phyloP scores from a whole-genome alignment of 371 early-diverging fungal genomes.

The Mortierella sp. region DNA sequence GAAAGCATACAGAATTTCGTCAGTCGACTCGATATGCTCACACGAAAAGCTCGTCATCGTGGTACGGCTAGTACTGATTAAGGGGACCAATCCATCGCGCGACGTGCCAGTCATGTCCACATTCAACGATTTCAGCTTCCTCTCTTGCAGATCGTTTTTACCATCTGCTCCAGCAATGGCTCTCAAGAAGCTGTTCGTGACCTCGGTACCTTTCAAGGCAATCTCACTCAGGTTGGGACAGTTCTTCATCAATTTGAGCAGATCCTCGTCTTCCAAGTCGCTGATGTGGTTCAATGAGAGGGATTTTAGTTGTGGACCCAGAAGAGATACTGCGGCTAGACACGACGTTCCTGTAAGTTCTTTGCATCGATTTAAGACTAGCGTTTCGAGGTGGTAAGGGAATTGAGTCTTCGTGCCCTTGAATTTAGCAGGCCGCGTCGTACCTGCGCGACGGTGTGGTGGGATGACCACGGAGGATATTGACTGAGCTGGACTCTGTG shows the following conservation, averaged over 20 bases:
- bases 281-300: slow-evolving; percentile 23
- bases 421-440: slow-evolving; percentile 32
- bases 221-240: slow-evolving; percentile 23
- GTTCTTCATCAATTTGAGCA: slow-evolving; percentile 13
- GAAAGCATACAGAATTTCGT: slow-evolving; percentile 17
- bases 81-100: slow-evolving; percentile 3
- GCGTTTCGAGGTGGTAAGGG: slow-evolving; percentile 23
- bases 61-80: slow-evolving; percentile 8
- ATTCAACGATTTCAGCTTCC: not conserved
- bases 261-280: slow-evolving; percentile 3
- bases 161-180: slow-evolving; percentile 4
- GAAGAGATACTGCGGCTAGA: slow-evolving; percentile 4
- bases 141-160: not conserved
- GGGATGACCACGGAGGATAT: slow-evolving; percentile 3
- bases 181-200: slow-evolving; percentile 18
- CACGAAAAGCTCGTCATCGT: not conserved
- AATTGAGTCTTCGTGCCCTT: slow-evolving; percentile 33
- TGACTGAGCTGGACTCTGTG: not conserved
- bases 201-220: slow-evolving; percentile 14
- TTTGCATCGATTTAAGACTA: slow-evolving; percentile 22
- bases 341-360: slow-evolving; percentile 14
- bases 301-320: slow-evolving; percentile 28
- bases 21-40: not conserved
- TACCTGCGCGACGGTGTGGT: slow-evolving; percentile 16
- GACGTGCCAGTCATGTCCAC: slow-evolving; percentile 15